These are phyloP conservation scores for Batrachochytrium dendrobatidis DNA, from an alignment of 371 early-diverging fungal species.

Conservation along the genomic window DNA sequence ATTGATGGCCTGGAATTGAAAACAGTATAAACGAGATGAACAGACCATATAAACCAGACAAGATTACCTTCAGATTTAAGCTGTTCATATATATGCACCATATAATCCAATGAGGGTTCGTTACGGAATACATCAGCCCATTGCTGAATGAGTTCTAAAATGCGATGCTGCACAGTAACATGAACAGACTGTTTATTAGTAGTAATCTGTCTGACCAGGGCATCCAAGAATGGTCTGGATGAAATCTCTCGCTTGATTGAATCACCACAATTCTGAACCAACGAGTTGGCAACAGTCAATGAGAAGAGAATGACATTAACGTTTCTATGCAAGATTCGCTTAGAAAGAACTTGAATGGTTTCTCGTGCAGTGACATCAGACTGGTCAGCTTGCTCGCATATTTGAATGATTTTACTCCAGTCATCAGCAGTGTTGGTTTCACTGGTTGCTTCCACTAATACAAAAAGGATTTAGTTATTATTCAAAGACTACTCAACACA, in stretches of 20 bases:
- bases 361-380: slow-evolving; percentile 11
- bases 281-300: slow-evolving; percentile 58
- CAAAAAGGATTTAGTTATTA: no score
- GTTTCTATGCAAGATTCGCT: slow-evolving; percentile 61
- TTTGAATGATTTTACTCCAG: slow-evolving; percentile 82
- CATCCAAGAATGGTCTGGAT: slow-evolving; percentile 77
- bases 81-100: slow-evolving; percentile 79
- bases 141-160: slow-evolving; percentile 79
- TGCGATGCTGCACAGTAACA: slow-evolving; percentile 64
- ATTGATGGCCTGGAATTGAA: slow-evolving; percentile 46
- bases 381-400: slow-evolving; percentile 77
- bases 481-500: no score
- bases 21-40: background rate
- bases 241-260: slow-evolving; percentile 74
- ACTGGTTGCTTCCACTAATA: slow-evolving; percentile 64
- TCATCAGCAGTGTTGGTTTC: slow-evolving; percentile 88
- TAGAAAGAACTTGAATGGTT: slow-evolving; percentile 55
- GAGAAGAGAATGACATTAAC: slow-evolving; percentile 51
- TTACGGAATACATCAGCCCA: slow-evolving; percentile 80
- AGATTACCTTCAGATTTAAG: slow-evolving; percentile 43
- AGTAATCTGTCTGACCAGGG: slow-evolving; percentile 64
- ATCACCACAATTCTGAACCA: slow-evolving; percentile 86
- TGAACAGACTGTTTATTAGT: slow-evolving; percentile 60
- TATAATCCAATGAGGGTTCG: slow-evolving; percentile 32
- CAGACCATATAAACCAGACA: background rate